Evolutionary conservation across 108 stramenopile genomes (phyloP), one percentile per base, ranked within the genome.

Genomic region (Stephanodiscus minutulus): DNA sequence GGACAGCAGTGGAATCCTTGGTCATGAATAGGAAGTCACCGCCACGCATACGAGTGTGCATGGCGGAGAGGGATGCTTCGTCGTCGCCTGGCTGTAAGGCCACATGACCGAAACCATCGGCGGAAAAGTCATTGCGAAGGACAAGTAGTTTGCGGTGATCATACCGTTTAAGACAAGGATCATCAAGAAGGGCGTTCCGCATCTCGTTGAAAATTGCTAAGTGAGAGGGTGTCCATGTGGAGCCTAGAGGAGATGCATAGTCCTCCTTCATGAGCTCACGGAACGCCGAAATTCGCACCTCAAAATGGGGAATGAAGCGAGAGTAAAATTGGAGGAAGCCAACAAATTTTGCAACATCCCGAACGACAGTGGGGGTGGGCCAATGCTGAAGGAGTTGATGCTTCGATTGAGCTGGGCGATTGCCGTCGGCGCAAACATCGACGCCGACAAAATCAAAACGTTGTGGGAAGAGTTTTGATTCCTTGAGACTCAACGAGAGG

Each of bases 401-500:
- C 7, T 52, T 52, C 1, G 13, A 20, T 18, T 9, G 5, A 20
- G 50, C 50, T 7, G 50, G 71, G 8, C 53, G 49, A 54, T 63
- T 73, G 8, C 72, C 64, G 43, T 73, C 72, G 0, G 8, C 18
- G 20, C 50, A 35, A 1, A 73, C 44, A 29, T 73, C 64, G 47
- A 48, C 21, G 1, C 72, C 72, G 5, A 73, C 72, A 48, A 73
- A 70, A 10, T 60, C 60, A 56, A 57, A 3, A 3, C 6, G 60
- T 28, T 64, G 25, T 7, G 70, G 59, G 41, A 70, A 43, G 27
- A 12, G 7, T 29, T 28, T 7, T 56, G n/a, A n/a, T n/a, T n/a
- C n/a, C n/a, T n/a, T n/a, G n/a, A n/a, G n/a, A n/a, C n/a, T n/a
- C n/a, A n/a, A n/a, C n/a, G n/a, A n/a, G n/a, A n/a, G n/a, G n/a